These are phyloP conservation scores for Nyssa sinensis DNA, from an alignment of 148 eudicot species.

Conservation along the genomic window DNA sequence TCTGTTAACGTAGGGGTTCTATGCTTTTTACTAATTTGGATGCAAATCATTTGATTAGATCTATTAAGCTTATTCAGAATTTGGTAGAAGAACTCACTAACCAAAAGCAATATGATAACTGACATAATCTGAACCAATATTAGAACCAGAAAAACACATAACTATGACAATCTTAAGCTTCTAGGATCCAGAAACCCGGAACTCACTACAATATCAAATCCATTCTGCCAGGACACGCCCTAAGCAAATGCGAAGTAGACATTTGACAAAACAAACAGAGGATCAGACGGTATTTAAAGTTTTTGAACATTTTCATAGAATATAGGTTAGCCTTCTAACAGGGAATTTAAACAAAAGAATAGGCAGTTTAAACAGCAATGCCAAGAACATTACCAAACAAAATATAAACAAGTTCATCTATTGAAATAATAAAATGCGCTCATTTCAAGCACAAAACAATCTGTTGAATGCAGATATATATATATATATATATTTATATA, in stretches of 20 bases:
- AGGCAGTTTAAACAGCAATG: background rate
- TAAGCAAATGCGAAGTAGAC: background rate
- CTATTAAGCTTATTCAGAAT: background rate
- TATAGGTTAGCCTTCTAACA: background rate
- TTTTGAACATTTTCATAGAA: background rate
- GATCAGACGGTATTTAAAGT: background rate
- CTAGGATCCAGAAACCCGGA: too few species aligned
- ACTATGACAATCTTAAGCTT: background rate
- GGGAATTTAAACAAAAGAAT: background rate
- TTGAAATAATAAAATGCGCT: background rate
- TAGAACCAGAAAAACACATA: background rate
- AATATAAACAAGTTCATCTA: background rate
- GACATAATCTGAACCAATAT: background rate
- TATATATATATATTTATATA: too few species aligned
- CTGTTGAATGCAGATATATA: too few species aligned
- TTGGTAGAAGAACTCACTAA: background rate
- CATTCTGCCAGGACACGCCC: background rate
- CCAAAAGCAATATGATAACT: background rate
- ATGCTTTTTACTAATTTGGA: background rate
- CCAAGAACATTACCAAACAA: background rate
- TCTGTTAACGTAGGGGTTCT: too few species aligned
- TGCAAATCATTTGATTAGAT: background rate
- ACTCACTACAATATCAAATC: too few species aligned
- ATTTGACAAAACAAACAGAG: background rate
- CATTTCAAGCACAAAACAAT: slow-evolving; percentile 7